phyloP scores from a whole-genome alignment of 192 early-diverging fungal species.

The Ramicandelaber brevisporus region DNA sequence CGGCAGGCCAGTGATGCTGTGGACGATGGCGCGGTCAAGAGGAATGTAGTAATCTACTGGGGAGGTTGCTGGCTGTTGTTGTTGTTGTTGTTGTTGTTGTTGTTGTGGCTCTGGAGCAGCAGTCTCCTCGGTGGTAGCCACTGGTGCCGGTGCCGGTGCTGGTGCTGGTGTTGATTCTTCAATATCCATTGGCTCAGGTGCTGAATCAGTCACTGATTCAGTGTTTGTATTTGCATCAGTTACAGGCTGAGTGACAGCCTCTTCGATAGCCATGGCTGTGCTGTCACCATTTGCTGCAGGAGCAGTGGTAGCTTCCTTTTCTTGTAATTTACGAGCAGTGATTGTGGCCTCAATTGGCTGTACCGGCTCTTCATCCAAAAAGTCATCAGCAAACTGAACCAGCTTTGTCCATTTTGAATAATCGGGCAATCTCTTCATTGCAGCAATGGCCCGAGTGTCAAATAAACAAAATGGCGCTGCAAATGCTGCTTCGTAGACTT shows the following conservation, averaged over 20 bases:
- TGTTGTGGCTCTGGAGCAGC: background rate
- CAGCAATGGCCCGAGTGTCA: conserved; percentile 18
- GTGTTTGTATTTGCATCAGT: too few species aligned
- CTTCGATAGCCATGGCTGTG: too few species aligned
- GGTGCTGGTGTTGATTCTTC: background rate
- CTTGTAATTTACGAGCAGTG: too few species aligned
- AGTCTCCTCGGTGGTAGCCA: conserved; percentile 5
- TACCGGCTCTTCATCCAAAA: too few species aligned
- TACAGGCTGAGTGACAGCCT: too few species aligned
- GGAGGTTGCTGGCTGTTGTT: background rate
- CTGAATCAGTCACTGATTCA: too few species aligned
- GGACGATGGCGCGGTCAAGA: conserved; percentile 40
- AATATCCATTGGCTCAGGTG: too few species aligned
- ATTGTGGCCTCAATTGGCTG: too few species aligned
- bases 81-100: background rate
- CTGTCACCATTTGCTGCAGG: too few species aligned
- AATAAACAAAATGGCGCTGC: conserved; percentile 46
- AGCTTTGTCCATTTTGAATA: too few species aligned
- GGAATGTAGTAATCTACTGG: conserved; percentile 15
- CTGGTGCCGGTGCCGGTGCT: conserved; percentile 6
- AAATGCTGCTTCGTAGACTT: conserved; percentile 67
- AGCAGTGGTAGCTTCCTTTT: too few species aligned
- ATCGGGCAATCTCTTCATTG: conserved; percentile 9
- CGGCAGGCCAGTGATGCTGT: conserved; percentile 31
- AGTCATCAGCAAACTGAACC: too few species aligned